Conservation (phyloP, 805 yeast species). For the Babjeviella inositovora region DNA sequence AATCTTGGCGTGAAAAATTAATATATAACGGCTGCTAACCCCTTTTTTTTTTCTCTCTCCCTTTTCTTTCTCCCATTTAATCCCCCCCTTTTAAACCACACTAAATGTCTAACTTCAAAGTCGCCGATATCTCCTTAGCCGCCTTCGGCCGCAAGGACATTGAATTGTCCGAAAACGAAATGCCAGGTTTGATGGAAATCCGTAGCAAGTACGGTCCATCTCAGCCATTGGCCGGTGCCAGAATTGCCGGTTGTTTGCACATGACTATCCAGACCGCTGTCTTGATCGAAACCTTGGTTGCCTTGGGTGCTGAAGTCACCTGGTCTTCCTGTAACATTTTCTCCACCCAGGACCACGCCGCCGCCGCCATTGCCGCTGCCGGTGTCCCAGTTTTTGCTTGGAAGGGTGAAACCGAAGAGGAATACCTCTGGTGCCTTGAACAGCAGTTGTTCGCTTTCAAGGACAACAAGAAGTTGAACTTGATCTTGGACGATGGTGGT, state of each 20-base stretch:
- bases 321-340: slow-evolving; percentile 99
- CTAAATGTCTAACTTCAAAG: slow-evolving; percentile 84
- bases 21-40: no score
- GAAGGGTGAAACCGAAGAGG: slow-evolving; percentile 99
- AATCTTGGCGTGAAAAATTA: no score
- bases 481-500: slow-evolving; percentile 98
- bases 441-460: slow-evolving; percentile 98
- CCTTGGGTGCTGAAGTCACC: slow-evolving; percentile 98
- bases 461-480: slow-evolving; percentile 87
- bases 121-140: slow-evolving; percentile 95
- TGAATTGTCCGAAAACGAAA: slow-evolving; percentile 96
- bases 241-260: slow-evolving; percentile 98
- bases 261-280: slow-evolving; percentile 99
- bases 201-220: slow-evolving; percentile 80
- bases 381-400: slow-evolving; percentile 99
- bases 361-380: slow-evolving; percentile 98
- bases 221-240: slow-evolving; percentile 96
- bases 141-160: slow-evolving; percentile 99
- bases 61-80: no score
- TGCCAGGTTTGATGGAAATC: slow-evolving; percentile 99
- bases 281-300: slow-evolving; percentile 90
- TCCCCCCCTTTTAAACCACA: no score
- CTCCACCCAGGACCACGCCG: slow-evolving; percentile 99
- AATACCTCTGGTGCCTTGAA: slow-evolving; percentile 98
- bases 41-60: no score